Conservation (phyloP, 352 stramenopile genomes). For the Pythium myriotylum region DNA sequence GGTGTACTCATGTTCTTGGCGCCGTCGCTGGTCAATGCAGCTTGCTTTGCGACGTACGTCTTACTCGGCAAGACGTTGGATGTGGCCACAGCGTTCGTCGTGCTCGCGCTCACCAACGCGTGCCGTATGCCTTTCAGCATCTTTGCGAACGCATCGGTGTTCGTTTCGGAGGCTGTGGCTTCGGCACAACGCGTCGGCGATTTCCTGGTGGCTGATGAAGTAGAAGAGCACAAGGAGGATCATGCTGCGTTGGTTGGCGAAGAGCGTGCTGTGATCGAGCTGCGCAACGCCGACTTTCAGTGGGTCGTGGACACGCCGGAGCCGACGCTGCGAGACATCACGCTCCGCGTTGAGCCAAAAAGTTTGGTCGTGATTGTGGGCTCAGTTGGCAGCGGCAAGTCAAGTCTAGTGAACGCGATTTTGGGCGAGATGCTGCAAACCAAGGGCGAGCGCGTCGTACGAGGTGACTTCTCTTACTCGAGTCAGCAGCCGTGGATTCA, state of each 20-base stretch:
- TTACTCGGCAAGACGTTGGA: slow-evolving; percentile 84
- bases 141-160: slow-evolving; percentile 56
- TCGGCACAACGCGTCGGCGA: slow-evolving; percentile 42
- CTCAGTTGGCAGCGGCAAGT: slow-evolving; percentile 53
- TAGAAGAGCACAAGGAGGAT: slow-evolving; percentile 24
- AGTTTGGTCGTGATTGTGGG: slow-evolving; percentile 58
- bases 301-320: slow-evolving; percentile 29
- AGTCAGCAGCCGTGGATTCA: slow-evolving; percentile 93
- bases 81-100: slow-evolving; percentile 91
- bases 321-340: slow-evolving; percentile 28
- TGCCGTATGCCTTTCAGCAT: slow-evolving; percentile 58
- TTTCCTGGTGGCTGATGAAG: slow-evolving; percentile 48
- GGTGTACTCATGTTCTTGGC: slow-evolving; percentile 62
- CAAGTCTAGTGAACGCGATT: slow-evolving; percentile 52
- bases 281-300: slow-evolving; percentile 37
- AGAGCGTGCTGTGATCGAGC: slow-evolving; percentile 8
- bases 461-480: slow-evolving; percentile 67
- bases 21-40: slow-evolving; percentile 90
- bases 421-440: slow-evolving; percentile 50
- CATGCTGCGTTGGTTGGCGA: background rate
- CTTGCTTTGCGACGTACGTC: slow-evolving; percentile 84
- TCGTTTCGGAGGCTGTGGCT: slow-evolving; percentile 45
- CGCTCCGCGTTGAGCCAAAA: slow-evolving; percentile 26
- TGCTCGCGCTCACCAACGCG: slow-evolving; percentile 87
- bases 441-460: slow-evolving; percentile 26